Base-by-base conservation (phyloP, 306 rosid genomes). In the Morella rubra region DNA sequence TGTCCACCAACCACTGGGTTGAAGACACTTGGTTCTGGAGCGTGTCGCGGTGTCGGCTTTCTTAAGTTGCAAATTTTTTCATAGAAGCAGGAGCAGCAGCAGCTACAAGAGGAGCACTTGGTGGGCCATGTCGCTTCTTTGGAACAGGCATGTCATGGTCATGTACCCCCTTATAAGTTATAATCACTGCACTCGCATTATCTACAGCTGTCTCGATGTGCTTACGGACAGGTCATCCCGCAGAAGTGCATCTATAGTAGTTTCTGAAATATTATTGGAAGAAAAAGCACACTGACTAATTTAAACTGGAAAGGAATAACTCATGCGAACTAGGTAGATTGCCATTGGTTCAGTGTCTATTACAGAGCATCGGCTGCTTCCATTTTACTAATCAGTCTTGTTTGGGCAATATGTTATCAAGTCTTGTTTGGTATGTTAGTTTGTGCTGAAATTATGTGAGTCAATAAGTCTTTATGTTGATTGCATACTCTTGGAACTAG, bases 231-330 rank as follows among this genome's bases (percentile, higher is more conserved):
- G 99, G 99, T 83, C 99, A 96, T 73, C 98, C 98, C 13, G 99
- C 99, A 32, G 99, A 96, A 80, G 99, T 96, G 77, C 99, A 96
- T 88, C 99, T 86, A 67, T 96, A 96, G 86, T 96, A 96, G 93
- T 96, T 96, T 84, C 99, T 96, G 91, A 27, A 82, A 76, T 62
- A 65, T 68, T 13, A 37, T 67, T 76, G 44, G 44, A 60, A 62
- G 69, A 68, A 4, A 72, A 54, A 66, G 68, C 58, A 64, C 4
- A 12, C 46, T 22, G 51, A 49, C 46, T 40, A 58, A 79, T 74
- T 12, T 59, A 24, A 71, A 73, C 19, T 11, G 59, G 74, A 46
- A 68, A 41, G 6, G 54, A 69, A 27, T 56, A 44, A 7, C 59
- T 16, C 18, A 10, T 24, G 24, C 18, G 11, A 44, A 22, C 44